Evolutionary conservation across 495 filamentous ascomycete genomes (phyloP).

Genomic region (Barbatosphaeria neglecta): DNA sequence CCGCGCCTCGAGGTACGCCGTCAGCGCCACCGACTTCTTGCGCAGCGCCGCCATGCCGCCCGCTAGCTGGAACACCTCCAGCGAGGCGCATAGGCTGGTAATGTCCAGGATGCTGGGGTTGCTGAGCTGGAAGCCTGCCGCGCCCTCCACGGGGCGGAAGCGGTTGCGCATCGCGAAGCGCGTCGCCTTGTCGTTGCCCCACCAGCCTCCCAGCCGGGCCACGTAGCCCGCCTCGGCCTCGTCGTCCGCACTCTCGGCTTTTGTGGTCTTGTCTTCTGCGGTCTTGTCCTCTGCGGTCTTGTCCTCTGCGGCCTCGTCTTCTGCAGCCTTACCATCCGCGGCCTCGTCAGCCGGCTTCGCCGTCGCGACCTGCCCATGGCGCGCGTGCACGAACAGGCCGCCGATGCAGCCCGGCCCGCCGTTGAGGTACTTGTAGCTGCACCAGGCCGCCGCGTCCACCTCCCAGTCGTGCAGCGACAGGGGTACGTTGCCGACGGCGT

Average conservation of each 20-base stretch:
- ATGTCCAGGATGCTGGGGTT: constrained; percentile 58
- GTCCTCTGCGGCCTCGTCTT: too few relatives aligned
- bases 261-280: too few relatives aligned
- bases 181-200: constrained; percentile 66
- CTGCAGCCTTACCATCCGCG: too few relatives aligned
- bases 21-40: constrained; percentile 63
- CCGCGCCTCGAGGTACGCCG: constrained; percentile 66
- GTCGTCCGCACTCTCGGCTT: constrained; percentile 18
- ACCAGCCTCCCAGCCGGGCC: constrained; percentile 75
- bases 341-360: too few relatives aligned
- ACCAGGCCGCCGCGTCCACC: constrained; percentile 96
- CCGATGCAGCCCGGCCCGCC: constrained; percentile 80
- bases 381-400: constrained; percentile 76
- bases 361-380: constrained; percentile 46
- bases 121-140: constrained; percentile 57
- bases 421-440: constrained; percentile 95
- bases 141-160: constrained; percentile 64
- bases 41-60: constrained; percentile 56
- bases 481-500: constrained; percentile 85
- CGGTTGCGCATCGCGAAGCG: constrained; percentile 69
- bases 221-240: constrained; percentile 21
- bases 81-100: constrained; percentile 59
- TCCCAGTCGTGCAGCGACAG: constrained; percentile 81
- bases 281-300: too few relatives aligned
- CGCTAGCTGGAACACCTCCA: constrained; percentile 68